Evolutionary conservation across 129 eudicot genomes (phyloP).

Genomic region (Solidago caesia): DNA sequence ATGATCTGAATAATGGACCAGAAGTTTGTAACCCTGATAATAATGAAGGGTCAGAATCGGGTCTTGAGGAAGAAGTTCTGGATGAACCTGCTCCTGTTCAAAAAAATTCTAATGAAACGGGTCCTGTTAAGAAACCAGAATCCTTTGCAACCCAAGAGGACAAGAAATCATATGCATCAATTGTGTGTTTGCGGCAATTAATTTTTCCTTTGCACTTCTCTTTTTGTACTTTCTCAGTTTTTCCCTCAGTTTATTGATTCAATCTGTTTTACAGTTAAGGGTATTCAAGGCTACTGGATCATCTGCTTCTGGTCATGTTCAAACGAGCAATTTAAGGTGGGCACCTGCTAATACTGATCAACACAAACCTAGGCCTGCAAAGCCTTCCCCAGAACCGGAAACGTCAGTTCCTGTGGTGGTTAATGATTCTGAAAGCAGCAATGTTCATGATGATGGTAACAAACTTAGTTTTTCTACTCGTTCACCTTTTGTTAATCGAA

Average conservation of each 20-base stretch:
- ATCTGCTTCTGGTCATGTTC: conserved; percentile 45
- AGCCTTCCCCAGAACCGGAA: conserved; percentile 50
- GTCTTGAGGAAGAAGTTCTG: conserved; percentile 45
- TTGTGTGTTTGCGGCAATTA: conserved; percentile 39
- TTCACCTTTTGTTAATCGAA: conserved; percentile 7
- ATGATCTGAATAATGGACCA: conserved; percentile 37
- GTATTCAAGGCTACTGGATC: conserved; percentile 38
- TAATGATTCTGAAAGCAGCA: conserved; percentile 52
- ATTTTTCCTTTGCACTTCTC: not conserved
- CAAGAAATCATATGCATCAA: conserved; percentile 79
- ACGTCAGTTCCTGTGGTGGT: conserved; percentile 36
- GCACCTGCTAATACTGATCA: conserved; percentile 55
- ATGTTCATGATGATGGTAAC: conserved; percentile 58
- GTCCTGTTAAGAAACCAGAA: conserved; percentile 29
- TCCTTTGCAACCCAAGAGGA: conserved; percentile 51
- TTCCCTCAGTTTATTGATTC: conserved; percentile 5
- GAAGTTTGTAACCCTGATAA: conserved; percentile 48
- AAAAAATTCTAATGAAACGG: conserved; percentile 18
- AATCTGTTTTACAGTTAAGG: conserved; percentile 36
- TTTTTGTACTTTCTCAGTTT: not conserved
- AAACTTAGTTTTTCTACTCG: not conserved
- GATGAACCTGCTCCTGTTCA: conserved; percentile 36
- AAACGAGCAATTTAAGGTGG: conserved; percentile 40
- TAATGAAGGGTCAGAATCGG: conserved; percentile 36
- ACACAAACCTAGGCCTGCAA: conserved; percentile 42